A percentile compares a stretch with the other conserved stretches of the same genome.
These are phyloP conservation scores for Pestalotiopsis sp. DNA, from an alignment of 2,329 filamentous ascomycete genomes.

Conservation along the genomic window DNA sequence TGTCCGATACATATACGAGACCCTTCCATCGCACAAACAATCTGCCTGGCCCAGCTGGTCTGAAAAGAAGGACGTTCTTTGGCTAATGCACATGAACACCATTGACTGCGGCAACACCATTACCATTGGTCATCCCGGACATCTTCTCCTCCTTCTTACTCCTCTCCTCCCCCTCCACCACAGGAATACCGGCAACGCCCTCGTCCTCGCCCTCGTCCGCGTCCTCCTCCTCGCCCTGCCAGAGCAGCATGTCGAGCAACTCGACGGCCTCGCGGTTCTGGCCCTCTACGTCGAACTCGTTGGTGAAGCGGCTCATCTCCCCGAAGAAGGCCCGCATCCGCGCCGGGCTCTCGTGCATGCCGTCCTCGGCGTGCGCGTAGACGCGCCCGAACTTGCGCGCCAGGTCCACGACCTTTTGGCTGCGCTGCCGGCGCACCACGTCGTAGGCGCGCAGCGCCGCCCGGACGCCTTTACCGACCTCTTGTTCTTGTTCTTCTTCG, in stretches of 20 bases:
- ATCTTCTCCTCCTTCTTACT: not conserved
- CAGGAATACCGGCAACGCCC: not conserved
- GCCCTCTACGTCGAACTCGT: conserved; percentile 30
- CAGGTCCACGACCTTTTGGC: conserved; percentile 33
- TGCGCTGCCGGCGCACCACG: conserved; percentile 28
- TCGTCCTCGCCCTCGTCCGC: not conserved
- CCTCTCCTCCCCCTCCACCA: not conserved
- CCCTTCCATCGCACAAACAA: not conserved
- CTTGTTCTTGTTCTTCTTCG: not conserved
- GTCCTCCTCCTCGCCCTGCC: not conserved
- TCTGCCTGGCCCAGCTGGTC: not conserved
- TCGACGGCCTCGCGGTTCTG: conserved; percentile 30
- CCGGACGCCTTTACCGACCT: conserved; percentile 13
- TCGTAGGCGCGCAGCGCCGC: conserved; percentile 32
- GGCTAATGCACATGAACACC: not conserved
- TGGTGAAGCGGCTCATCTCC: conserved; percentile 31
- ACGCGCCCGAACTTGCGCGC: conserved; percentile 31
- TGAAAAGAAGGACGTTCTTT: not conserved
- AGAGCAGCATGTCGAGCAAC: conserved; percentile 17
- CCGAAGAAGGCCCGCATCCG: conserved; percentile 30
- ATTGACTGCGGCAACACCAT: not conserved
- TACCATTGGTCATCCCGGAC: too few relatives aligned
- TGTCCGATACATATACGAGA: not conserved
- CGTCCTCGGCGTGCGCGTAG: conserved; percentile 29
- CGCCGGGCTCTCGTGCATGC: conserved; percentile 32